phyloP scores from a whole-genome alignment of 768 basidiomycete genomes.

The Paxillus ammoniavirescens region DNA sequence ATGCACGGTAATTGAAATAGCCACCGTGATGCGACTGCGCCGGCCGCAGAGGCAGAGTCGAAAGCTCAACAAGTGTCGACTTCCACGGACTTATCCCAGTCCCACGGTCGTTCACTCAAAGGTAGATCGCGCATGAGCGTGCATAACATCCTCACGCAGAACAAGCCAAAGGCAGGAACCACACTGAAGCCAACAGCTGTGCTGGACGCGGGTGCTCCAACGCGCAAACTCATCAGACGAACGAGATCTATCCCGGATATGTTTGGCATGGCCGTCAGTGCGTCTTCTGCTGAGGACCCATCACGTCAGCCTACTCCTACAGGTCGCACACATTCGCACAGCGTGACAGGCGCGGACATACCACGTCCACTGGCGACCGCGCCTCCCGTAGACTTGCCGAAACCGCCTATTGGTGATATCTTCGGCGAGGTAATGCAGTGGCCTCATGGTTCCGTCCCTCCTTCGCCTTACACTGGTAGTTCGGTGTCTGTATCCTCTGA shows the following conservation, averaged over 20 bases:
- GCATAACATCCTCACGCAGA: slow-evolving; percentile 50
- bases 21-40: slow-evolving; percentile 60
- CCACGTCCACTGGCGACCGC: slow-evolving; percentile 37
- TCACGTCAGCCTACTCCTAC: slow-evolving; percentile 31
- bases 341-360: slow-evolving; percentile 70
- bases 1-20: slow-evolving; percentile 32
- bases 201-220: slow-evolving; percentile 30
- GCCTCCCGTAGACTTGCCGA: slow-evolving; percentile 27
- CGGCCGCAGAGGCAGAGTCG: slow-evolving; percentile 53
- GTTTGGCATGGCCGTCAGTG: slow-evolving; percentile 25
- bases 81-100: slow-evolving; percentile 32
- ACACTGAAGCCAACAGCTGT: slow-evolving; percentile 24
- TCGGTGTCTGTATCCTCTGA: slow-evolving; percentile 19
- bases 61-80: slow-evolving; percentile 33
- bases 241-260: slow-evolving; percentile 73
- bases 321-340: slow-evolving; percentile 73
- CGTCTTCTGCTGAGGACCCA: slow-evolving; percentile 30
- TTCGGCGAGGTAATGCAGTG: slow-evolving; percentile 70
- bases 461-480: slow-evolving; percentile 37
- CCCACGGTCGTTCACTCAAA: slow-evolving; percentile 38
- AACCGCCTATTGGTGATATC: slow-evolving; percentile 43
- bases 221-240: slow-evolving; percentile 61
- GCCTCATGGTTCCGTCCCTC: slow-evolving; percentile 34
- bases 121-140: slow-evolving; percentile 70
- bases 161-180: slow-evolving; percentile 45